phyloP scores from a whole-genome alignment of 495 filamentous ascomycete species.

The Xylaria castorea region DNA sequence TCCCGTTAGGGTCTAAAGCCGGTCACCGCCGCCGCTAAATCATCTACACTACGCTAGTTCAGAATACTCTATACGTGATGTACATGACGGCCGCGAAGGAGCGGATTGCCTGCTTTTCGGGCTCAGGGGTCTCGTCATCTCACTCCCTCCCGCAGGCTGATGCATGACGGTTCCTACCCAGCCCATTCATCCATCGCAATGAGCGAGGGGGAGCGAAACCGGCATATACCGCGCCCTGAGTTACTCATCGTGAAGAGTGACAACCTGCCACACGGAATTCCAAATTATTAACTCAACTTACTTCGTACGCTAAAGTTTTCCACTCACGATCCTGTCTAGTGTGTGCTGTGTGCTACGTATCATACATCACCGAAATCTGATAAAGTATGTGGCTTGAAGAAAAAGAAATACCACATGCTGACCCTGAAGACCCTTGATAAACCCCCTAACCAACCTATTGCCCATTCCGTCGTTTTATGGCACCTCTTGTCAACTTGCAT shows the following conservation, averaged over 20 bases:
- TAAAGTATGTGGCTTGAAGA: not conserved
- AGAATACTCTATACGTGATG: slow-evolving; percentile 2
- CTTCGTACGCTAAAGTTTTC: not conserved
- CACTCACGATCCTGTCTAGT: not conserved
- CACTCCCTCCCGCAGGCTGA: slow-evolving; percentile 10
- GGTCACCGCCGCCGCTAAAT: slow-evolving; percentile 14
- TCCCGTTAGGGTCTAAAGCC: not conserved
- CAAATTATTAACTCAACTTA: not conserved
- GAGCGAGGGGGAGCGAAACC: not conserved
- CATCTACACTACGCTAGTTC: not conserved
- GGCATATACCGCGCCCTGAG: not conserved
- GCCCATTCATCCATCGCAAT: not conserved
- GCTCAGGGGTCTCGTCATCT: slow-evolving; percentile 14
- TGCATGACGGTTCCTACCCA: slow-evolving; percentile 20
- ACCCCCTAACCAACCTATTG: not conserved
- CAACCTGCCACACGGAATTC: not conserved
- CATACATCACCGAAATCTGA: not conserved
- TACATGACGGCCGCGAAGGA: slow-evolving; percentile 22
- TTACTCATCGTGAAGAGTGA: slow-evolving; percentile 1
- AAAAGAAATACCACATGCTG: not conserved
- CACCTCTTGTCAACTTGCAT: not conserved
- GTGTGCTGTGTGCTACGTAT: not conserved
- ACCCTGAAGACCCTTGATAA: slow-evolving; percentile 8
- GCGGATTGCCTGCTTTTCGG: slow-evolving; percentile 13
- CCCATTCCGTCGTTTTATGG: not conserved